These are phyloP conservation scores for Fragaria vesca DNA, from an alignment of 306 rosid species.

Conservation along the genomic window DNA sequence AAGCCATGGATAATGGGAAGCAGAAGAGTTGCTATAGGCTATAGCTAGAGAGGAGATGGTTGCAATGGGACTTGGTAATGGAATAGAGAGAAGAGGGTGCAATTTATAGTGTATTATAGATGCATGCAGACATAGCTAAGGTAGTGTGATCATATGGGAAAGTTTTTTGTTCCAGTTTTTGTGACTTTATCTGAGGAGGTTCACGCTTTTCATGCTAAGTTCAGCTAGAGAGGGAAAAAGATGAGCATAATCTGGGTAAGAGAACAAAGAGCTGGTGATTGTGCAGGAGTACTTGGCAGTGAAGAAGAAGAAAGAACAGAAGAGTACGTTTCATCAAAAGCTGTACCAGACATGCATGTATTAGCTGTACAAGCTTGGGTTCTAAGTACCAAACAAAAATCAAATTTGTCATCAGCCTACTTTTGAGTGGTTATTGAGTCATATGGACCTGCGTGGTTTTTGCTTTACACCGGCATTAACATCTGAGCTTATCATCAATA, in stretches of 20 bases:
- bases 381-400: background rate
- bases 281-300: constrained; percentile 29
- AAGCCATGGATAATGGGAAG: background rate
- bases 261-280: constrained; percentile 22
- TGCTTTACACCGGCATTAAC: background rate
- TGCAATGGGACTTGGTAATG: background rate
- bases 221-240: background rate
- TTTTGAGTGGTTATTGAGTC: background rate
- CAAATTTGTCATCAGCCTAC: background rate
- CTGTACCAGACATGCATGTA: constrained; percentile 4
- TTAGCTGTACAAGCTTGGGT: background rate
- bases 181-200: constrained; percentile 2
- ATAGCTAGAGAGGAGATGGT: background rate
- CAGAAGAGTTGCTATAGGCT: background rate
- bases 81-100: background rate
- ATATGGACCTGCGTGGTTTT: background rate
- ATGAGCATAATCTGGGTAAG: constrained; percentile 11
- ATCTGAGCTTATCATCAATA: background rate
- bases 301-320: background rate
- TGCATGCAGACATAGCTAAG: constrained; percentile 13
- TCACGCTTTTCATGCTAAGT: constrained; percentile 7
- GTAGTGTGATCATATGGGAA: background rate
- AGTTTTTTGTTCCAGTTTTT: background rate
- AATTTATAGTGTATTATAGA: background rate
- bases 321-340: constrained; percentile 7